Percentiles rank a stretch among this genome's conserved stretches.
Conservation (phyloP, 2,329 filamentous ascomycete genomes). For the Rhinocladiella similis region DNA sequence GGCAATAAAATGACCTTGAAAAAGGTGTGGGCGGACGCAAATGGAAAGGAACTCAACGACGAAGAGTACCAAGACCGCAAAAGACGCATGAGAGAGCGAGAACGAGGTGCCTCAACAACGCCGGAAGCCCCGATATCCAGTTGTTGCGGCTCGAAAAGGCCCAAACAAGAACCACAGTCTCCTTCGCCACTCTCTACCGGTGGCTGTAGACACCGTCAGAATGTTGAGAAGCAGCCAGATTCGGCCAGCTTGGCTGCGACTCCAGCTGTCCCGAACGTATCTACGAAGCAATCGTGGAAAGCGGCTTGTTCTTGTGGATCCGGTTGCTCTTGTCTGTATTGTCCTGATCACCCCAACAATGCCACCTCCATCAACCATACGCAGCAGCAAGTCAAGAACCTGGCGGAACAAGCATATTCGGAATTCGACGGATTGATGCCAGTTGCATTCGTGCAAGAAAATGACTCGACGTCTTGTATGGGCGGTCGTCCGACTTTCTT, state of each 20-base stretch:
- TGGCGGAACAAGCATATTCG: conserved; percentile 23
- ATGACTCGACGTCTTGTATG: conserved; percentile 26
- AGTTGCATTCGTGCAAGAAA: conserved; percentile 12
- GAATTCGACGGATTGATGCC: conserved; percentile 14
- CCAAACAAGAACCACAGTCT: conserved; percentile 14
- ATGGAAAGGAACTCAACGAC: conserved; percentile 23
- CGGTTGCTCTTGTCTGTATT: conserved; percentile 29
- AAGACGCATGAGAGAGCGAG: conserved; percentile 20
- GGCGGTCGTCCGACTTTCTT: conserved; percentile 27
- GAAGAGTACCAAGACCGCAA: conserved; percentile 24
- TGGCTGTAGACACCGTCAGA: conserved; percentile 28
- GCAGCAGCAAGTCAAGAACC: conserved; percentile 25
- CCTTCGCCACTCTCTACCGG: not conserved
- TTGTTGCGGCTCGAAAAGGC: conserved; percentile 20
- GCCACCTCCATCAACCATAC: conserved; percentile 25
- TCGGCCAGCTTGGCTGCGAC: not conserved
- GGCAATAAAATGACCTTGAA: conserved; percentile 26
- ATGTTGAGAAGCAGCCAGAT: conserved; percentile 14
- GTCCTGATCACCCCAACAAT: conserved; percentile 32
- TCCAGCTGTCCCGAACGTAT: not conserved
- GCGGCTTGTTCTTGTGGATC: conserved; percentile 28
- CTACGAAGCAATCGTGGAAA: conserved; percentile 10
- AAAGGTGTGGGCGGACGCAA: conserved; percentile 27
- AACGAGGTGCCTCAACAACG: conserved; percentile 13
- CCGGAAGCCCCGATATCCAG: conserved; percentile 8